Percentiles rank a stretch among this genome's conserved stretches.
These are phyloP conservation scores for Angophora floribunda DNA, from an alignment of 345 rosid species.

Conservation along the genomic window DNA sequence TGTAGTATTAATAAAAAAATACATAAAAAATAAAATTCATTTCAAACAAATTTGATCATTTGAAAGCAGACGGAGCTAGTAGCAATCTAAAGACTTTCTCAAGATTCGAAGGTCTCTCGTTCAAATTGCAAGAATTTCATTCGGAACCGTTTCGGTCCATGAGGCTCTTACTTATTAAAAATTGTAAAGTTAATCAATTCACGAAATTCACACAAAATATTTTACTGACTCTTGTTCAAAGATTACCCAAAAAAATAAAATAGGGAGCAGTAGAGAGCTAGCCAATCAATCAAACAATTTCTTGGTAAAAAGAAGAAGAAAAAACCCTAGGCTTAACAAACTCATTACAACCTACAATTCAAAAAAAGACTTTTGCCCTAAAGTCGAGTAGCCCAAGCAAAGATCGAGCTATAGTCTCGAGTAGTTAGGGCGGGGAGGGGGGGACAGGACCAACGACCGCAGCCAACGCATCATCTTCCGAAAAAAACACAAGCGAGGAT, in stretches of 20 bases:
- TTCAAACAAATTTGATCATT: not conserved
- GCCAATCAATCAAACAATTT: not conserved
- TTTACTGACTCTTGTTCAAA: not conserved
- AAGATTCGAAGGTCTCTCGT: not conserved
- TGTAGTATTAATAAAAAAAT: not conserved
- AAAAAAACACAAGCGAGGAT: not conserved
- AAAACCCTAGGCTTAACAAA: not conserved
- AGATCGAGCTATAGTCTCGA: not conserved
- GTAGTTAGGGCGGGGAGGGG: not conserved
- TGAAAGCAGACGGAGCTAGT: not conserved
- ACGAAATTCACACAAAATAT: rapidly evolving
- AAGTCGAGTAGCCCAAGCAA: not conserved
- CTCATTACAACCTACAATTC: not conserved
- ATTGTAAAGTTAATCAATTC: not conserved
- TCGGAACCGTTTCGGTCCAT: not conserved
- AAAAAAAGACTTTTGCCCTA: not conserved
- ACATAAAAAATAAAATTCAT: not conserved
- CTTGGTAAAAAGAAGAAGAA: not conserved
- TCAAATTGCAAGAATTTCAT: rapidly evolving
- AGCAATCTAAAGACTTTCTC: not conserved
- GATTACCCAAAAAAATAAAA: not conserved
- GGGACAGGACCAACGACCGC: not conserved
- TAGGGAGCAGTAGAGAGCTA: not conserved
- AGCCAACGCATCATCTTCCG: not conserved
- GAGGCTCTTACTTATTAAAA: not conserved